A percentile compares a stretch with the other conserved stretches of the same genome.
Conservation (phyloP, 371 early-diverging fungal genomes). For the Smittium mucronatum region DNA sequence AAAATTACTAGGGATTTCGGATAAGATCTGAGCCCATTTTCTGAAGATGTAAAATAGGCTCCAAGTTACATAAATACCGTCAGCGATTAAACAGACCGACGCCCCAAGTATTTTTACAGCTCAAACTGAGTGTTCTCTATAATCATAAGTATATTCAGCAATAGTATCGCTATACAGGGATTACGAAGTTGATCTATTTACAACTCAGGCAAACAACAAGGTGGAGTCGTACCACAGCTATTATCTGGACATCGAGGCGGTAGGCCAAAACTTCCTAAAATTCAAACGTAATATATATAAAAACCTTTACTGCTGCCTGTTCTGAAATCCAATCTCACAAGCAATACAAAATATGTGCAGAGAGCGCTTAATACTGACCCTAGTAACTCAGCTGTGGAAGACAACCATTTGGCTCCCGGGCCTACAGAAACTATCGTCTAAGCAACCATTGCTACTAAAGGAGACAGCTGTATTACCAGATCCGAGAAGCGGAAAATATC, state of each 20-base stretch:
- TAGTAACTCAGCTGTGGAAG: background rate
- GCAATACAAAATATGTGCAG: background rate
- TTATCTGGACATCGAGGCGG: background rate
- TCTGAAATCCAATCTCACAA: background rate
- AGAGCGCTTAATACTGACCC: background rate
- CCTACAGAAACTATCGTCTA: background rate
- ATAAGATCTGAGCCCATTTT: background rate
- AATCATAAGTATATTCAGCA: background rate
- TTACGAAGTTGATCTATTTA: background rate
- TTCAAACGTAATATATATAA: background rate
- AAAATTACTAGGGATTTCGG: background rate
- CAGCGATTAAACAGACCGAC: background rate
- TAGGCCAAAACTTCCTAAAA: background rate
- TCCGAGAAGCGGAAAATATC: background rate
- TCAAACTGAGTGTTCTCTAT: background rate
- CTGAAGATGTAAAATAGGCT: background rate
- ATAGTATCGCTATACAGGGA: background rate
- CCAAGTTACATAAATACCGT: background rate
- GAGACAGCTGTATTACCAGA: too few relatives aligned
- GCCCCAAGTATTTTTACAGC: background rate
- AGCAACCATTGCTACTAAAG: too few relatives aligned
- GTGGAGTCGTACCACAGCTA: background rate
- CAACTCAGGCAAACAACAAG: background rate
- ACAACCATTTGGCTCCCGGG: slow-evolving; percentile 1
- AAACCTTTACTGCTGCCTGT: background rate